Evolutionary conservation across 1,139 yeast species (phyloP).

Genomic region (Taphrina wiesneri): DNA sequence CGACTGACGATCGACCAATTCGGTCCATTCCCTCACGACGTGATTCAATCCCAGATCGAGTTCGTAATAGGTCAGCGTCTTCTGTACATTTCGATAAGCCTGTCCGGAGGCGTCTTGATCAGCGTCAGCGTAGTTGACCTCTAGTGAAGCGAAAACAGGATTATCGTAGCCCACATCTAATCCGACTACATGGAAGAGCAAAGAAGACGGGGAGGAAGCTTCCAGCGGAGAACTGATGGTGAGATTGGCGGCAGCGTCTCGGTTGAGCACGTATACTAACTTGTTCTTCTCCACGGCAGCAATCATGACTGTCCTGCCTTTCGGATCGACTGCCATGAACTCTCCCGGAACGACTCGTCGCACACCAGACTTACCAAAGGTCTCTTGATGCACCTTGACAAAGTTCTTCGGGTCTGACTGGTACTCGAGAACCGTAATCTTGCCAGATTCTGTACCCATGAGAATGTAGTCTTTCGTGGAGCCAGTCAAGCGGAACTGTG

Average conservation of each 20-base stretch:
- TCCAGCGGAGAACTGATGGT: slow-evolving; percentile 74
- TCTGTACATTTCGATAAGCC: slow-evolving; percentile 41
- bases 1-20: slow-evolving; percentile 50
- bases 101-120: slow-evolving; percentile 40
- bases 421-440: slow-evolving; percentile 59
- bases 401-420: slow-evolving; percentile 51
- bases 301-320: slow-evolving; percentile 67
- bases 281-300: slow-evolving; percentile 74
- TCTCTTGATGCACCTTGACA: slow-evolving; percentile 59
- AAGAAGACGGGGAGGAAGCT: slow-evolving; percentile 54
- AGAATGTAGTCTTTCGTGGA: slow-evolving; percentile 57
- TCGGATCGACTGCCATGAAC: slow-evolving; percentile 70
- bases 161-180: slow-evolving; percentile 77
- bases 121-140: slow-evolving; percentile 54
- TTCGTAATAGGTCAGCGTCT: slow-evolving; percentile 65
- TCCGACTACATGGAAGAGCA: slow-evolving; percentile 61
- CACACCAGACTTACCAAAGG: slow-evolving; percentile 73
- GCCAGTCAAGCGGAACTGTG: slow-evolving; percentile 57
- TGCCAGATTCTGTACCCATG: slow-evolving; percentile 82
- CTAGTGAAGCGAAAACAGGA: slow-evolving; percentile 80
- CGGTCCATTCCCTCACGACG: slow-evolving; percentile 57
- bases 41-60: slow-evolving; percentile 84
- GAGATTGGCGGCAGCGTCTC: slow-evolving; percentile 53
- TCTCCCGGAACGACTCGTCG: slow-evolving; percentile 76
- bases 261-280: slow-evolving; percentile 60